phyloP scores from a whole-genome alignment of 495 filamentous ascomycete genomes.

The Chaetomidium leptoderma region DNA sequence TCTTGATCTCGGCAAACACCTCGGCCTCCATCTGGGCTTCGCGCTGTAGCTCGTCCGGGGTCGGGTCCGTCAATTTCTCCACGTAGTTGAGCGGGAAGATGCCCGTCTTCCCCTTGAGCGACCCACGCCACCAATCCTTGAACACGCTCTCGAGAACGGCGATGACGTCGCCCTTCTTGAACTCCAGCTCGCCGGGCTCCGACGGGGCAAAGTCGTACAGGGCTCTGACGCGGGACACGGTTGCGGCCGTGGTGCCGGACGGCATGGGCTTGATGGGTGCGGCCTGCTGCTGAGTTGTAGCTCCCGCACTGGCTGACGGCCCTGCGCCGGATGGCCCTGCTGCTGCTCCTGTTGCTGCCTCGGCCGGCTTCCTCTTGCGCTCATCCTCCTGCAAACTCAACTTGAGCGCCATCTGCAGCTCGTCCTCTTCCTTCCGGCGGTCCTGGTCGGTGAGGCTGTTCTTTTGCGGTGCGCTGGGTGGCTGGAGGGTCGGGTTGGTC shows the following conservation, averaged over 20 bases:
- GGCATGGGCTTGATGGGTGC: constrained; percentile 39
- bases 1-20: constrained; percentile 97
- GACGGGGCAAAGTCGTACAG: constrained; percentile 93
- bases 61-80: constrained; percentile 93
- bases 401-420: constrained; percentile 91
- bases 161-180: constrained; percentile 95
- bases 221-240: constrained; percentile 88
- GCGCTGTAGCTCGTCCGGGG: constrained; percentile 86
- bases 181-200: constrained; percentile 90
- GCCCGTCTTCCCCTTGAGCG: constrained; percentile 85
- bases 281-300: constrained; percentile 30
- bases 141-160: constrained; percentile 96
- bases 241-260: constrained; percentile 83
- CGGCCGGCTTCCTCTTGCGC: constrained; percentile 41
- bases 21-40: constrained; percentile 97
- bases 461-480: constrained; percentile 90
- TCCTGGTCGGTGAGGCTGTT: constrained; percentile 83
- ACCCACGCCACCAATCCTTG: constrained; percentile 99
- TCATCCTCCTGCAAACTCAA: constrained; percentile 84
- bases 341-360: constrained; percentile 28
- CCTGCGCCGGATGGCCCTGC: constrained; percentile 37
- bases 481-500: constrained; percentile 82
- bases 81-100: constrained; percentile 99
- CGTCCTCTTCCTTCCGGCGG: constrained; percentile 93
- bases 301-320: constrained; percentile 12